Evolutionary conservation across 495 filamentous ascomycete species (phyloP).

Genomic region (Jackrogersella multiformis): DNA sequence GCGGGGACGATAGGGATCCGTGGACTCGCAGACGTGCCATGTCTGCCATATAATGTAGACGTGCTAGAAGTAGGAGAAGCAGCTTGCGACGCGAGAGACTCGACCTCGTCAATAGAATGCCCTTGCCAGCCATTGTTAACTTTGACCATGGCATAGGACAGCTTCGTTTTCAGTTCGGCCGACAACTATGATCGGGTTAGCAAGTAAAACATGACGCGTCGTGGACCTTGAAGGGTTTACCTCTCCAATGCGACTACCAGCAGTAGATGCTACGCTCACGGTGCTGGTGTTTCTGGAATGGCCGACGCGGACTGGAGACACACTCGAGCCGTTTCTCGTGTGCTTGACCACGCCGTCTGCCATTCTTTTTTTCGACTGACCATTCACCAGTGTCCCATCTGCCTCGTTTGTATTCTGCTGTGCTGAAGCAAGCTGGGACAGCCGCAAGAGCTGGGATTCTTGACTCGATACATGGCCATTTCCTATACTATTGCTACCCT

Average conservation of each 20-base stretch:
- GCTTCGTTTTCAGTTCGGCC: slow-evolving; percentile 75
- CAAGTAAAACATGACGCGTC: slow-evolving; percentile 14
- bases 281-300: slow-evolving; percentile 77
- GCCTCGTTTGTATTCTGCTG: slow-evolving; percentile 56
- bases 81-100: slow-evolving; percentile 70
- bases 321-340: slow-evolving; percentile 49
- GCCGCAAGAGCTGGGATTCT: slow-evolving; percentile 60
- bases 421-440: slow-evolving; percentile 63
- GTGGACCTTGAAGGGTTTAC: slow-evolving; percentile 56
- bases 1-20: slow-evolving; percentile 47
- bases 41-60: slow-evolving; percentile 61
- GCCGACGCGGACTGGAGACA: slow-evolving; percentile 52
- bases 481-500: slow-evolving; percentile 48
- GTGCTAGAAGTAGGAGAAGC: slow-evolving; percentile 65
- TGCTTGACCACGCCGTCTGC: slow-evolving; percentile 71
- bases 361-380: slow-evolving; percentile 66
- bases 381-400: slow-evolving; percentile 36
- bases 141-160: slow-evolving; percentile 91
- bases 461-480: slow-evolving; percentile 54
- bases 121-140: slow-evolving; percentile 86
- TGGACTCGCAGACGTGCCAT: slow-evolving; percentile 58
- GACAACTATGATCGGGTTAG: slow-evolving; percentile 67
- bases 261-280: slow-evolving; percentile 61
- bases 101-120: slow-evolving; percentile 72
- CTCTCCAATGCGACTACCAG: slow-evolving; percentile 76